Evolutionary conservation across 139 green algal species (phyloP).

Genomic region (Spirogloea muscicola): DNA sequence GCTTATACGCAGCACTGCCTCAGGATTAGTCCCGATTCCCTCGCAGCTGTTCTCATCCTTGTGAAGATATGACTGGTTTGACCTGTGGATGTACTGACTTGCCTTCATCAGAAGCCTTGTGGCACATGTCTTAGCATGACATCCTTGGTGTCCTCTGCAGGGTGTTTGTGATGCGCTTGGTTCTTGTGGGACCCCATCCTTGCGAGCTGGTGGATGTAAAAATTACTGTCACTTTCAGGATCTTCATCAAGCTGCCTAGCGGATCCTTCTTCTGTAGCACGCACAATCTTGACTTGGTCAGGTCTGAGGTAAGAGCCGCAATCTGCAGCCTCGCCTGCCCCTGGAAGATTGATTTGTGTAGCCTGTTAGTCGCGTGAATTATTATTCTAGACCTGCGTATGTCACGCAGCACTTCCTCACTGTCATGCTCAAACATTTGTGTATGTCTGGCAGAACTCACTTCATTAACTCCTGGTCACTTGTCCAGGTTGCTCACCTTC

Average conservation of each 20-base stretch:
- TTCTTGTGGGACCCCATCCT: conserved; percentile 29
- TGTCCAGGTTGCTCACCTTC: conserved; percentile 23
- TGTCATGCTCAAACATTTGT: too few species aligned
- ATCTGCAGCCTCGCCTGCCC: too few species aligned
- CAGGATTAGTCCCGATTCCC: not conserved
- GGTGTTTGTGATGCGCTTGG: conserved; percentile 29
- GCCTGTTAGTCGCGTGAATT: too few species aligned
- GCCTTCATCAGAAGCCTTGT: not conserved
- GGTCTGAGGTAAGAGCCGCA: conserved; percentile 6
- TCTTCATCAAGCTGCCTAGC: conserved; percentile 13
- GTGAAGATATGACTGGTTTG: too few species aligned
- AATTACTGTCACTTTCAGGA: conserved; percentile 31
- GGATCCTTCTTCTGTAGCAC: conserved; percentile 27
- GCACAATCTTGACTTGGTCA: conserved; percentile 19
- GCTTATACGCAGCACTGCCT: not conserved
- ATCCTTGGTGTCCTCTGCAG: not conserved
- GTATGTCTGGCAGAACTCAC: too few species aligned
- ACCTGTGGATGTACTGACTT: not conserved
- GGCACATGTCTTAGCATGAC: not conserved
- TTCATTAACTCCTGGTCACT: too few species aligned
- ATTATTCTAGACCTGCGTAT: too few species aligned
- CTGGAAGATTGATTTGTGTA: too few species aligned
- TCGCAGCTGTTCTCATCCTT: too few species aligned
- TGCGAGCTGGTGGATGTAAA: conserved; percentile 37
- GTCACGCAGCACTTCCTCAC: too few species aligned